phyloP scores from a whole-genome alignment of 2,329 filamentous ascomycete genomes.

The Alternaria ventricosa region DNA sequence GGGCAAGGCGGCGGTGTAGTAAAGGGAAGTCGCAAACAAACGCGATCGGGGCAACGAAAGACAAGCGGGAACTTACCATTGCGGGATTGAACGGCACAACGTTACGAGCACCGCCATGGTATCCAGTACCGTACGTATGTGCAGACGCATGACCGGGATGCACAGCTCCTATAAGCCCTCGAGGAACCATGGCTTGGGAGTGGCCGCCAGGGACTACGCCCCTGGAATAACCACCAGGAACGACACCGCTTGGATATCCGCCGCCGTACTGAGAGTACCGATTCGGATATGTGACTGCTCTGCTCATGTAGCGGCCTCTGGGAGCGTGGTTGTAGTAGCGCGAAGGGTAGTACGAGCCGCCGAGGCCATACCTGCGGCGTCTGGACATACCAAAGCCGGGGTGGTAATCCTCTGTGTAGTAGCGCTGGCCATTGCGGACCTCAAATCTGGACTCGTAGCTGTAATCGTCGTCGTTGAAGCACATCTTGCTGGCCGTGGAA shows the following conservation, averaged over 20 bases:
- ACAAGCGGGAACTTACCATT: constrained; percentile 32
- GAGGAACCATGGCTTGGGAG: constrained; percentile 1
- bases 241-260: constrained; percentile 1
- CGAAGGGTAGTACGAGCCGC: constrained; percentile 36
- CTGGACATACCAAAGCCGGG: constrained; percentile 22
- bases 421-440: constrained; percentile 18
- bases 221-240: constrained; percentile 3
- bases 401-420: constrained; percentile 13
- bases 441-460: constrained; percentile 23
- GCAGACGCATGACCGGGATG: constrained; percentile 12
- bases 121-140: constrained; percentile 19
- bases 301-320: constrained; percentile 9
- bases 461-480: constrained; percentile 27
- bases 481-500: constrained; percentile 24
- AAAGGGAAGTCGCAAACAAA: constrained; percentile 13
- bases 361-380: constrained; percentile 28
- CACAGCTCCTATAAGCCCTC: background rate
- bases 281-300: constrained; percentile 7
- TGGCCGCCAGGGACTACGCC: constrained; percentile 6
- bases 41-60: constrained; percentile 14
- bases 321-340: constrained; percentile 33
- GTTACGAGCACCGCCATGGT: constrained; percentile 22
- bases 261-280: constrained; percentile 12
- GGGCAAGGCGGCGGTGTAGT: constrained; percentile 19
- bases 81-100: constrained; percentile 26